phyloP scores from a whole-genome alignment of 2,329 filamentous ascomycete species.

The Stachybotrys echinatus region DNA sequence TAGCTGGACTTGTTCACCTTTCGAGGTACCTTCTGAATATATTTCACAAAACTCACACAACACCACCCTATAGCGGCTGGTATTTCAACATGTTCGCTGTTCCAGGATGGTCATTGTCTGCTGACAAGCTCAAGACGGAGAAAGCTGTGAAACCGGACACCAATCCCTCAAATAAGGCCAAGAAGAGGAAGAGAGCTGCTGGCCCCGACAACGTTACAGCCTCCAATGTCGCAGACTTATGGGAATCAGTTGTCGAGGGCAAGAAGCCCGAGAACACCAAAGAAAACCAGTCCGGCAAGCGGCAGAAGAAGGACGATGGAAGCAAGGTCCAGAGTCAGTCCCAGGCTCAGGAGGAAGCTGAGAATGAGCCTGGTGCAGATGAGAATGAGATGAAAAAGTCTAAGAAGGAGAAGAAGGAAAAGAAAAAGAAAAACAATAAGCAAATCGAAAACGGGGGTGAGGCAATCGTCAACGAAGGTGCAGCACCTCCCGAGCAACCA shows the following conservation, averaged over 20 bases:
- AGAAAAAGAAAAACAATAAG: conserved; percentile 19
- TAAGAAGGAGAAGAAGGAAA: conserved; percentile 33
- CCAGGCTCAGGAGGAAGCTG: conserved; percentile 26
- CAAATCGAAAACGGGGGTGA: too few relatives aligned
- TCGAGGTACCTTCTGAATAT: too few relatives aligned
- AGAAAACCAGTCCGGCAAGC: conserved; percentile 23
- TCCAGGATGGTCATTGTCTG: conserved; percentile 82
- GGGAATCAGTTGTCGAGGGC: conserved; percentile 73
- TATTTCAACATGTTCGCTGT: conserved; percentile 73
- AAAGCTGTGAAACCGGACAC: conserved; percentile 25
- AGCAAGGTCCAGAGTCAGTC: conserved; percentile 21
- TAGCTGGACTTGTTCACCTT: too few relatives aligned
- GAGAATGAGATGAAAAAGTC: conserved; percentile 3
- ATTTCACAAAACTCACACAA: too few relatives aligned
- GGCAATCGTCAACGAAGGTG: too few relatives aligned
- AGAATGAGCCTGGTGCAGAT: neutral
- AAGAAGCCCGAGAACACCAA: conserved; percentile 30
- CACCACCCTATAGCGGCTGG: conserved; percentile 6
- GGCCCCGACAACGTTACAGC: conserved; percentile 47
- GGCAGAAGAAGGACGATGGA: conserved; percentile 20
- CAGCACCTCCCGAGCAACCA: conserved; percentile 6
- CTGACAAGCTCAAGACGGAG: conserved; percentile 67
- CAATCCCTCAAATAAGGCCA: conserved; percentile 39
- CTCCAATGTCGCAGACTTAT: conserved; percentile 71
- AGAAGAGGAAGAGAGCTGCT: conserved; percentile 49